Evolutionary conservation across 257 asterid species (phyloP).

Genomic region (Penstemon eatonii): DNA sequence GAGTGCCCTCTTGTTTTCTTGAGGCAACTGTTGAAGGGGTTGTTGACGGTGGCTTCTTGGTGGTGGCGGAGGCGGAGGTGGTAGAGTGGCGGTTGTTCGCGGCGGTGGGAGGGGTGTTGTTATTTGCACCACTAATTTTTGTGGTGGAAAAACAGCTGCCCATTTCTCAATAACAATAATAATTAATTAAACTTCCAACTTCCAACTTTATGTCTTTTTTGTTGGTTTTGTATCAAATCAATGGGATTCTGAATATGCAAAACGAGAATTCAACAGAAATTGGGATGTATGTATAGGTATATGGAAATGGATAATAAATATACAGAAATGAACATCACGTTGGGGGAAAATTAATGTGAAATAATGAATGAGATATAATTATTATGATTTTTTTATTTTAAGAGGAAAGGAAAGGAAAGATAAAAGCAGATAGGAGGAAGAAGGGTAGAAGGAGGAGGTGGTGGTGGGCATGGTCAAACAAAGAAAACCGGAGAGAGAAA

Average conservation of each 20-base stretch:
- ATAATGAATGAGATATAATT: conserved; percentile 21
- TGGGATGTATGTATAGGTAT: conserved; percentile 13
- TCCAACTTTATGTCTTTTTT: conserved; percentile 15
- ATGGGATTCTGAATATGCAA: conserved; percentile 32
- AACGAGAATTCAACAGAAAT: conserved; percentile 22
- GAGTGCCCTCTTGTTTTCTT: conserved; percentile 42
- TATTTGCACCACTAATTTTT: conserved; percentile 66
- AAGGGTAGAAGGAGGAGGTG: conserved; percentile 66
- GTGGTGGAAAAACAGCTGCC: conserved; percentile 78
- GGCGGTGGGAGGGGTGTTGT: conserved; percentile 49
- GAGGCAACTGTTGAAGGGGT: conserved; percentile 24
- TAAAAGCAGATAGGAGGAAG: conserved; percentile 60
- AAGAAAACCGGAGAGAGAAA: conserved; percentile 20
- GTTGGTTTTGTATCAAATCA: conserved; percentile 15
- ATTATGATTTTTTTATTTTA: conserved; percentile 15
- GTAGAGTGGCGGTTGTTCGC: conserved; percentile 27
- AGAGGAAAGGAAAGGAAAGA: conserved; percentile 38
- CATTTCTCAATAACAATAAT: conserved; percentile 38
- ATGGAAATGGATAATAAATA: conserved; percentile 4
- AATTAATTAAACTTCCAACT: conserved; percentile 22
- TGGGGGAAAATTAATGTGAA: conserved; percentile 31
- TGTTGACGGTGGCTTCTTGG: conserved; percentile 24
- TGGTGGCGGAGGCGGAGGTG: conserved; percentile 37
- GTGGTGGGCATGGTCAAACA: conserved; percentile 57
- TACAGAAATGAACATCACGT: conserved; percentile 7